Evolutionary conservation across 441 rosid species (phyloP).

Genomic region (Erysimum cheiri): DNA sequence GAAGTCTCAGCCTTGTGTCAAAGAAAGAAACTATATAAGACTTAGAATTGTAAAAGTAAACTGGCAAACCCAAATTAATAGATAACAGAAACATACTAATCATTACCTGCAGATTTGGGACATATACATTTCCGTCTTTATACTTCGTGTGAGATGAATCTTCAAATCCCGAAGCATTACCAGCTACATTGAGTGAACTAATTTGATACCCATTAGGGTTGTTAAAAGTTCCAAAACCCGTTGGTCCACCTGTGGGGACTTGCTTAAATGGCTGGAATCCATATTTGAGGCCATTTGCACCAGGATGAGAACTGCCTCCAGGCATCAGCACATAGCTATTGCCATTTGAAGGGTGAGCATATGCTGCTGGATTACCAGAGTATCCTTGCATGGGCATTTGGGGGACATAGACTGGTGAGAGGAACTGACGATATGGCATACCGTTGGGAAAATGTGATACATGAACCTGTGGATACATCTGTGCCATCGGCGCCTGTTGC

Average conservation of each 20-base stretch:
- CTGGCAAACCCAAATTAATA: neutral
- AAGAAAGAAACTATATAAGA: neutral
- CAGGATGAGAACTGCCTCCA: slow-evolving; percentile 79
- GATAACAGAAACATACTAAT: neutral
- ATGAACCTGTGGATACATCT: slow-evolving; percentile 94
- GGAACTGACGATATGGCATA: slow-evolving; percentile 83
- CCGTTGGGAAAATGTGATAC: slow-evolving; percentile 75
- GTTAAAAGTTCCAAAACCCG: slow-evolving; percentile 77
- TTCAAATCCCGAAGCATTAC: slow-evolving; percentile 70
- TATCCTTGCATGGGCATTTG: slow-evolving; percentile 93
- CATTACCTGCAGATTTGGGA: slow-evolving; percentile 85
- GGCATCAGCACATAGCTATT: slow-evolving; percentile 86
- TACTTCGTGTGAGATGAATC: slow-evolving; percentile 84
- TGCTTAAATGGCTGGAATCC: slow-evolving; percentile 91
- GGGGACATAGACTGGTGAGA: slow-evolving; percentile 83
- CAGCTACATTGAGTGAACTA: slow-evolving; percentile 73
- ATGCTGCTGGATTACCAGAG: slow-evolving; percentile 74
- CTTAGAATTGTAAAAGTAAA: neutral
- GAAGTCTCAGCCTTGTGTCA: slow-evolving; percentile 67
- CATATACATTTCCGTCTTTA: slow-evolving; percentile 75
- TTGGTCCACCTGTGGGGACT: slow-evolving; percentile 68
- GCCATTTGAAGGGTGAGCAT: slow-evolving; percentile 84
- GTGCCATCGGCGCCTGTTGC: slow-evolving; percentile 71
- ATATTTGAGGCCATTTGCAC: slow-evolving; percentile 75
- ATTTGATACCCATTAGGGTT: slow-evolving; percentile 76